Conservation (phyloP, 2,329 filamentous ascomycete species). For the Botrytis medusae region DNA sequence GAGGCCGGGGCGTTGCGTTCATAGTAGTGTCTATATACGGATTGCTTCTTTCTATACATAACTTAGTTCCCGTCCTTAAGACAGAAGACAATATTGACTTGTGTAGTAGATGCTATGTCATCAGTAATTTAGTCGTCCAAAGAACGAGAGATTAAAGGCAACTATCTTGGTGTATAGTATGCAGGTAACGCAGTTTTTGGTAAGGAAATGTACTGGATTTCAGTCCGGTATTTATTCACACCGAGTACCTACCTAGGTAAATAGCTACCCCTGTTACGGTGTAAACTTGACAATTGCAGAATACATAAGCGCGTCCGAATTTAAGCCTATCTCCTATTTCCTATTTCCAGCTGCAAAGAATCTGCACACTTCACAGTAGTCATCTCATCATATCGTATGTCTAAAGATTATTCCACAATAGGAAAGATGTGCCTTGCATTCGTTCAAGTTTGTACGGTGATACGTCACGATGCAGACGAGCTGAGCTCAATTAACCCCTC, state of each 20-base stretch:
- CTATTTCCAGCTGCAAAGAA: background rate
- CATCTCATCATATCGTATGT: background rate
- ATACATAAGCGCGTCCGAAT: background rate
- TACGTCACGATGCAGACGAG: slow-evolving; percentile 13
- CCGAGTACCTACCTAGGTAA: background rate
- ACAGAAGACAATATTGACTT: background rate
- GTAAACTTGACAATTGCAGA: background rate
- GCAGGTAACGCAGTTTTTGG: background rate
- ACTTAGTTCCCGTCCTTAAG: background rate
- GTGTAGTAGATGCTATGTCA: background rate
- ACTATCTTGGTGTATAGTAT: background rate
- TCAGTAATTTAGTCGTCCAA: too few species aligned
- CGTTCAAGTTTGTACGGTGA: background rate
- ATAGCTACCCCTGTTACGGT: background rate
- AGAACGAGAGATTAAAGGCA: too few species aligned
- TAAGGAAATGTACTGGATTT: background rate
- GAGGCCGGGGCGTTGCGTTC: too few species aligned
- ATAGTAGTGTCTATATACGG: background rate
- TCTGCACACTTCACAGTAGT: background rate
- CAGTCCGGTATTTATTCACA: background rate
- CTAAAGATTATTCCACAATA: background rate
- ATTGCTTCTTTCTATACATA: background rate
- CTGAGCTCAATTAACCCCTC: background rate
- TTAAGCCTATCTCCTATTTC: background rate
- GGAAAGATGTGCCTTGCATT: background rate